Evolutionary conservation across 2,329 filamentous ascomycete species (phyloP).

Genomic region (Zymoseptoria tritici): DNA sequence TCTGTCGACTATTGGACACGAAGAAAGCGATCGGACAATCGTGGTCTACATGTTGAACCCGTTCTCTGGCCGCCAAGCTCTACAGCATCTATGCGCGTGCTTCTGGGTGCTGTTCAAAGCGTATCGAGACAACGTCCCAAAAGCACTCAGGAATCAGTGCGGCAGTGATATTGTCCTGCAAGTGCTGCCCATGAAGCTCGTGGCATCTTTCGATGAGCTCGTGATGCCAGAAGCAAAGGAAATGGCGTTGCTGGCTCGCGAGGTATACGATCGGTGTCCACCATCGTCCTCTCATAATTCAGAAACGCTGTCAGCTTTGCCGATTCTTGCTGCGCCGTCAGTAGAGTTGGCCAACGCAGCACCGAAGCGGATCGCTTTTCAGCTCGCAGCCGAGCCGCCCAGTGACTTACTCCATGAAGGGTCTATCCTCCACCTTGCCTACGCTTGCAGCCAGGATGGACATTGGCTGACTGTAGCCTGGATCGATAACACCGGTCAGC

Average conservation of each 20-base stretch:
- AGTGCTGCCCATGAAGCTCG: constrained; percentile 60
- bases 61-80: constrained; percentile 33
- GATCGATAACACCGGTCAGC: constrained; percentile 69
- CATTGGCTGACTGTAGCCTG: constrained; percentile 74
- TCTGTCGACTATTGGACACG: constrained; percentile 14
- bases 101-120: constrained; percentile 66
- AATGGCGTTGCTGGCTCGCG: constrained; percentile 51
- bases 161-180: constrained; percentile 64
- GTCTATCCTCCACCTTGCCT: constrained; percentile 72
- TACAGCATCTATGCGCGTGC: constrained; percentile 61
- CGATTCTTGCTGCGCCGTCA: constrained; percentile 55
- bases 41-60: constrained; percentile 73
- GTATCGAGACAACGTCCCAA: constrained; percentile 57
- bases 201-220: constrained; percentile 57
- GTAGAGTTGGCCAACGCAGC: constrained; percentile 64
- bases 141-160: constrained; percentile 46
- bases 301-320: constrained; percentile 30
- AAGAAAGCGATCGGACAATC: constrained; percentile 43
- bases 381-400: constrained; percentile 59
- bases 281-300: constrained; percentile 28
- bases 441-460: constrained; percentile 66
- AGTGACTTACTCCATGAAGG: constrained; percentile 70
- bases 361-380: constrained; percentile 68
- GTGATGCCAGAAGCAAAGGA: constrained; percentile 55
- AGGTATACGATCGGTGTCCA: constrained; percentile 70